Evolutionary conservation across 768 basidiomycete genomes (phyloP), one percentile per base, ranked within the genome.

Genomic region (Pulveroboletus frians): DNA sequence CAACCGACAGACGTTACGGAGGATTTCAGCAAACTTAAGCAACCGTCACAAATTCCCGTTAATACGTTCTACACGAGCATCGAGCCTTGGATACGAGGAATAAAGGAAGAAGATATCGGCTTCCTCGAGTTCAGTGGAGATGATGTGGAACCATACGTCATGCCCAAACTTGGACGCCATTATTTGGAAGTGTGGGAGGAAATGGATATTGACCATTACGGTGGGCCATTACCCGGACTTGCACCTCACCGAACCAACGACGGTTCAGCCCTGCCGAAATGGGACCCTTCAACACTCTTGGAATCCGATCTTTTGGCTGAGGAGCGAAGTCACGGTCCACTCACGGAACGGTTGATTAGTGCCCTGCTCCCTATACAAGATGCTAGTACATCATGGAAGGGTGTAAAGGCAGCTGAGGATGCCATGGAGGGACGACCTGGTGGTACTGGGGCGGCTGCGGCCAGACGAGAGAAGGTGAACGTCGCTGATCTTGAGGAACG

Each of bases 101-200:
- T 97, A 38, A 86, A 86, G 53, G 96, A 98, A 69, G 96, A 98
- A 67, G 96, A 99, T 62, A 72, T 98, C 26, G 95, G 95, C 3
- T 94, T 92, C 68, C 76, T 99, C 45, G 88, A 91, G 51, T 88
- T 88, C 60, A 84, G 85, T 10, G 88, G 80, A n/a, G 93, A 97
- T 60, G 93, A 96, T 53, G 74, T 89, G 9, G 89, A 92, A 49
- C 86, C 91, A 0, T 96, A 81, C 60, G 69, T 91, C 30, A 80
- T 94, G 69, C 95, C 95, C 26, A 80, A 85, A 48, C 77, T 96
- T 1, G 95, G 85, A 20, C 79, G 18, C 56, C 93, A 95, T 69
- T 99, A 97, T 60, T 71, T 81, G 30, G 89, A 95, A 45, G 75
- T 85, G 0, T 99, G 95, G 94, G 94, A 94, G 54, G 92, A 96